Base-by-base conservation (phyloP, 169 alveolate species). In the Cryptosporidium meleagridis region DNA sequence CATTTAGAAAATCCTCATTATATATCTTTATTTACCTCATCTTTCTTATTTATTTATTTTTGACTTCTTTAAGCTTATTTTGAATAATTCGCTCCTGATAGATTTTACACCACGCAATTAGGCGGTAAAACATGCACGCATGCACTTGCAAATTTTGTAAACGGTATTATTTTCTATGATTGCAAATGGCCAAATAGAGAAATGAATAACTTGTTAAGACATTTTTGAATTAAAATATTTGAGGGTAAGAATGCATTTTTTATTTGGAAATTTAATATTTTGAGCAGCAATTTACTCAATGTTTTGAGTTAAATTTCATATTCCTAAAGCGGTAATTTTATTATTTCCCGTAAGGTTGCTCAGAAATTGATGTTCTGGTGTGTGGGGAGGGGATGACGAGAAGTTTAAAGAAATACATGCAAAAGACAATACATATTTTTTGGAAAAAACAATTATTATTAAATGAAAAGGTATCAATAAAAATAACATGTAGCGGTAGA, bases 81-180 rank as follows among this genome's bases (percentile, higher is more conserved):
- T 55, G 4, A 23, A 55, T n/a, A 55, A 8, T 26, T 21, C 14
- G 3, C 5, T 21, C 12, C 3, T 23, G 29, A 41, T 16, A 5
- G 4, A 16, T 52, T 52, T 9, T 55, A 23, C n/a, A 37, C 67
- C 67, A 55, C 67, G 67, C 26, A n/a, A n/a, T n/a, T 55, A 0
- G 35, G 67, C 67, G 67, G 67, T 16, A 53, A 55, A 9, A 7
- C 67, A 55, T 55, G 67, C 67, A 26, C 23, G 35, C 67, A 55
- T 55, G 67, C 67, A 55, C 35, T 55, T 4, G 35, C 67, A 55
- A 55, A 21, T 21, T 55, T 55, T 55, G 67, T 39, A 26, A 55
- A 23, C 12, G 33, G 26, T 55, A 55, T 8, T n/a, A n/a, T 21
- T 55, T 55, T 7, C 23, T 9, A 2, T n/a, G 21, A 14, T 23